A percentile compares a stretch with the other conserved stretches of the same genome.
Evolutionary conservation across 352 stramenopile genomes (phyloP).

Genomic region (Pythium grandisporangium): DNA sequence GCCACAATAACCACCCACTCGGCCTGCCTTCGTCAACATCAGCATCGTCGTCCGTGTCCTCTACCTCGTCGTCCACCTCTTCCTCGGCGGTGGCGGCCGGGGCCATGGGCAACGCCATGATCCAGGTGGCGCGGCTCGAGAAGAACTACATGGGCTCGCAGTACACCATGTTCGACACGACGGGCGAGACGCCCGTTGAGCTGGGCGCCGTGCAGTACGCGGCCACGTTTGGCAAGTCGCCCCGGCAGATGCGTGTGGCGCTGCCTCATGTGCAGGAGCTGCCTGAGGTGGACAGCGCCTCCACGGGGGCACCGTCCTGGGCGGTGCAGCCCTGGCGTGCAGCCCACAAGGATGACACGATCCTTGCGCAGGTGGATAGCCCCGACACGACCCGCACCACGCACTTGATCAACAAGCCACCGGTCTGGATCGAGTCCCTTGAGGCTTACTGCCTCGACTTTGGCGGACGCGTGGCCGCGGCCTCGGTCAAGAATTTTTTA

Average conservation of each 20-base stretch:
- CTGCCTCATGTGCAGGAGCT: slow-evolving; percentile 45
- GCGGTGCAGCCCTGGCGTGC: slow-evolving; percentile 41
- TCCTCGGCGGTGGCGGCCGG: no score
- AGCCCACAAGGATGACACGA: slow-evolving; percentile 67
- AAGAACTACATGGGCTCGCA: slow-evolving; percentile 86
- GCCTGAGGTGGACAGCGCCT: slow-evolving; percentile 26
- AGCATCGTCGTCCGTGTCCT: no score
- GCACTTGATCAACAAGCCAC: slow-evolving; percentile 81
- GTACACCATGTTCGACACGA: slow-evolving; percentile 80
- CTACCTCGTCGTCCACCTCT: no score
- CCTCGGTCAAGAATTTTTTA: slow-evolving; percentile 87
- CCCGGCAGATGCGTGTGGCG: slow-evolving; percentile 75
- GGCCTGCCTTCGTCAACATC: no score
- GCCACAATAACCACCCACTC: no score
- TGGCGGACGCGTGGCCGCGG: slow-evolving; percentile 54
- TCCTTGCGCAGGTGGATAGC: slow-evolving; percentile 64
- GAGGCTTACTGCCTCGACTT: slow-evolving; percentile 84
- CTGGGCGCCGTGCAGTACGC: slow-evolving; percentile 79
- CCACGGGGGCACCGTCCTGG: slow-evolving; percentile 37
- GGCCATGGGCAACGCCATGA: slow-evolving; percentile 12
- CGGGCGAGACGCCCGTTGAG: slow-evolving; percentile 38
- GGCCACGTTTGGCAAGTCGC: slow-evolving; percentile 79
- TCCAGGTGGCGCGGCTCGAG: slow-evolving; percentile 67
- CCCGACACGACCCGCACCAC: slow-evolving; percentile 49
- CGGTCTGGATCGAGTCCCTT: slow-evolving; percentile 82